Evolutionary conservation across 2,329 filamentous ascomycete species (phyloP).

Genomic region (Beauveria rudraprayagi): DNA sequence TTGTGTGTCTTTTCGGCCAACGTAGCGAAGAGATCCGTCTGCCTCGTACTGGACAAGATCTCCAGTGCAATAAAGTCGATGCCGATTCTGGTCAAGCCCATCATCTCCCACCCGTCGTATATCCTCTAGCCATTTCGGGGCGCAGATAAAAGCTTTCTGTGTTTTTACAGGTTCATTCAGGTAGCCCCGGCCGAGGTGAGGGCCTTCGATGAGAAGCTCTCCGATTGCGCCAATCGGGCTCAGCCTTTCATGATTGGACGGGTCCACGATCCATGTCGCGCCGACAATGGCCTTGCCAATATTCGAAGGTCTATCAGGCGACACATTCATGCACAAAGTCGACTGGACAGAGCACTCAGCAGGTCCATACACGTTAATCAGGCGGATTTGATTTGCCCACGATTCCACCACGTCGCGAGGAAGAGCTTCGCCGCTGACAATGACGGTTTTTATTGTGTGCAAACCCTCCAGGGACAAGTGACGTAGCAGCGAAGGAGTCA

Average conservation of each 20-base stretch:
- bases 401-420: too few species aligned
- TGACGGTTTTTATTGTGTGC: too few species aligned
- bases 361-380: too few species aligned
- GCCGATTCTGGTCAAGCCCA: background rate
- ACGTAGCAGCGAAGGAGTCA: background rate
- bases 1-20: constrained; percentile 51
- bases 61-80: constrained; percentile 32
- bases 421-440: too few species aligned
- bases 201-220: constrained; percentile 22
- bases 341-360: too few species aligned
- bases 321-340: too few species aligned
- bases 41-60: constrained; percentile 36
- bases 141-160: constrained; percentile 18
- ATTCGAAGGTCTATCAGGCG: too few species aligned
- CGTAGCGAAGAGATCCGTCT: constrained; percentile 33
- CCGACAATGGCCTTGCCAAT: too few species aligned
- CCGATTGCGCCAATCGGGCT: constrained; percentile 18
- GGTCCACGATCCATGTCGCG: constrained; percentile 16
- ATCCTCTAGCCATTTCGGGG: background rate
- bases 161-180: constrained; percentile 17
- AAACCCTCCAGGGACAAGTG: too few species aligned
- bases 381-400: too few species aligned
- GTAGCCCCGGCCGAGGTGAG: constrained; percentile 19
- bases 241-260: constrained; percentile 16
- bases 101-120: too few species aligned